Evolutionary conservation across 2,329 filamentous ascomycete species (phyloP).

Genomic region (Stemphylium beticola): DNA sequence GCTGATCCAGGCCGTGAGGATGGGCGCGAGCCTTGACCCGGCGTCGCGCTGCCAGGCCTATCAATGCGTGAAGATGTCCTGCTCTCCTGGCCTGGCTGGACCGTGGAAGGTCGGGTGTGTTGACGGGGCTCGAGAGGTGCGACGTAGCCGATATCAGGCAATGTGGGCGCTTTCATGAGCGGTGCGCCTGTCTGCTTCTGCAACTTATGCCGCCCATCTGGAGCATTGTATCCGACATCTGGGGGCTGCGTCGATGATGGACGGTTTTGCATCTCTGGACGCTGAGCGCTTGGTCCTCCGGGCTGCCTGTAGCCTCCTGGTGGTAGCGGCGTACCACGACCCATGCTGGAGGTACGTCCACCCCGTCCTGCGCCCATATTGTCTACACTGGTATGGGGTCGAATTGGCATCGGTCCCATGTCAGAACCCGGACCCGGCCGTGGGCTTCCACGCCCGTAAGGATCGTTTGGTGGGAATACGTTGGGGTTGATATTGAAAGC

Average conservation of each 20-base stretch:
- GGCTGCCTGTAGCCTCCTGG: conserved; percentile 47
- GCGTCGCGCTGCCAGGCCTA: too few relatives aligned
- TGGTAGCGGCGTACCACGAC: conserved; percentile 37
- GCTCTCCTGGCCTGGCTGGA: conserved; percentile 44
- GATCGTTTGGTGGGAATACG: conserved; percentile 43
- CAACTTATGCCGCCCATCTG: conserved; percentile 53
- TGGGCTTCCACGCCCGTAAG: conserved; percentile 37
- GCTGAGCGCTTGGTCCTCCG: conserved; percentile 46
- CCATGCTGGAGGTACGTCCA: conserved; percentile 36
- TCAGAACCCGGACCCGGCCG: conserved; percentile 33
- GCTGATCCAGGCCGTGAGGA: conserved; percentile 38
- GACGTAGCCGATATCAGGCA: conserved; percentile 48
- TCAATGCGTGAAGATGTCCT: conserved; percentile 35
- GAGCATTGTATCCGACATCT: conserved; percentile 52
- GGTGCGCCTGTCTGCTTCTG: conserved; percentile 46
- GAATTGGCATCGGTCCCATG: conserved; percentile 42
- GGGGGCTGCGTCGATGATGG: conserved; percentile 51
- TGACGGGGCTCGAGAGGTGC: conserved; percentile 46
- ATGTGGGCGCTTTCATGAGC: conserved; percentile 40
- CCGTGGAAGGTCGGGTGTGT: conserved; percentile 44
- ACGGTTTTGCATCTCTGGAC: conserved; percentile 39
- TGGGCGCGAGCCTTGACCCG: conserved; percentile 9
- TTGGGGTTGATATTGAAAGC: conserved; percentile 61
- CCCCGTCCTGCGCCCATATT: conserved; percentile 44
- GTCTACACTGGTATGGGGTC: conserved; percentile 47